These are phyloP conservation scores for Isoetes engelmannii DNA, from an alignment of 83 land plant genomes.

Conservation along the genomic window DNA sequence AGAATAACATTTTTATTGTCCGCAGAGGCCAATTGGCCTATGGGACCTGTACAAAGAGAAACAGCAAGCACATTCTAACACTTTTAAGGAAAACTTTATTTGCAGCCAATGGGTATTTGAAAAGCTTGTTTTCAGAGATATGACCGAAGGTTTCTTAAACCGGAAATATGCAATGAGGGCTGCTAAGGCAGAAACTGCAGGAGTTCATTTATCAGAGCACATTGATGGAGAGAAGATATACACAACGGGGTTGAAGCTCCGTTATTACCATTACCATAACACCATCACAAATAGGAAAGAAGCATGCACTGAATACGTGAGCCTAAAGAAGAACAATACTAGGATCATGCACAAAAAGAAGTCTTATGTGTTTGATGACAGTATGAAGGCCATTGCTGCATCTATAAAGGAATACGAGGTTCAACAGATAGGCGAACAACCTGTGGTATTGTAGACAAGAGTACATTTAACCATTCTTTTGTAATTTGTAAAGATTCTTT, in stretches of 20 bases:
- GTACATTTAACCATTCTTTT: too few species aligned
- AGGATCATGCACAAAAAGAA: neutral
- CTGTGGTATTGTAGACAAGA: neutral
- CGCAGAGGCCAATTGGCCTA: slow-evolving; percentile 15
- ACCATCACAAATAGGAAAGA: slow-evolving; percentile 43
- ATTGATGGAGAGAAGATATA: slow-evolving; percentile 39
- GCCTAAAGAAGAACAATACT: neutral
- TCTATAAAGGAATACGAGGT: slow-evolving; percentile 1
- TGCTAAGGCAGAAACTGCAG: slow-evolving; percentile 53
- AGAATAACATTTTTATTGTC: neutral
- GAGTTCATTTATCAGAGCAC: slow-evolving; percentile 75
- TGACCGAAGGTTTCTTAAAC: slow-evolving; percentile 45
- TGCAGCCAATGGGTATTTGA: slow-evolving; percentile 82
- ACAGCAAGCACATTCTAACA: neutral
- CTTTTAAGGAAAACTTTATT: neutral
- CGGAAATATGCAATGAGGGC: slow-evolving; percentile 75
- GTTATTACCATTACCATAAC: slow-evolving; percentile 74
- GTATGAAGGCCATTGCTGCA: slow-evolving; percentile 2
- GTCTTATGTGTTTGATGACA: neutral
- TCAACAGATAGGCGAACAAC: slow-evolving; percentile 1
- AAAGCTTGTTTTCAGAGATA: slow-evolving; percentile 60
- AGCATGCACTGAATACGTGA: slow-evolving; percentile 47
- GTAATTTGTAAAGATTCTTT: too few species aligned
- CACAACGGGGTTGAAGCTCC: slow-evolving; percentile 38
- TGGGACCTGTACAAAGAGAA: slow-evolving; percentile 18